Evolutionary conservation across 495 filamentous ascomycete genomes (phyloP), one percentile per base, ranked within the genome.

Genomic region (Penicillium pulvis): DNA sequence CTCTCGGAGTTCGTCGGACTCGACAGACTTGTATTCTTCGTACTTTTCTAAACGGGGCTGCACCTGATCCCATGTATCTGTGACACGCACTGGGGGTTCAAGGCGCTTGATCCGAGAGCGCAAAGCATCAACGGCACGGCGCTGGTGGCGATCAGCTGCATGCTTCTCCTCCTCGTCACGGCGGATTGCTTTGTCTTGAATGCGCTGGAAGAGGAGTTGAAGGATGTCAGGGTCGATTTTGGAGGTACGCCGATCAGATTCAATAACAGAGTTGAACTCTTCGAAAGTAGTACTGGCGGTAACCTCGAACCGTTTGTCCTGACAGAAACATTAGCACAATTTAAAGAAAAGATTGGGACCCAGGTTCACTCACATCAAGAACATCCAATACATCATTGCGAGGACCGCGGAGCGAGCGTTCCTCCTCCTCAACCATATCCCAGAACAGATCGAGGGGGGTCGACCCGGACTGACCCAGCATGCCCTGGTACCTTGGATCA

Each of bases 371-470:
- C 70, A 94, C 91, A 78, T 96, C 92, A 60, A 98, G 81, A 50
- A 95, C 91, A 70, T 98, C 94, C 49, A 93, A 79, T 4, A 95
- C 88, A 66, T 92, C 85, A 70, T 95, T 95, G 31, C 93, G 83
- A 48, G 87, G 88, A 49, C 83, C 83, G 43, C 95, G 87, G 16
- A 98, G 76, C 19, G 87, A 85, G 50, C 88, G 84, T 59, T 98
- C 92, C 73, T 97, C 92, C 71, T 97, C 93, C 69, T 97, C 93
- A 16, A 98, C 83, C 50, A 92, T 81, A 73, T 99, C 95, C 93
- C 95, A 97, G 75, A 98, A 96, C 9, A 99, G 78, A 57, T 99
- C 94, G 58, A 96, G 79, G n/a, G 93, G 90, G 5, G 85, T 90
- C 4, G 94, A 97, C 52, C 95, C 95, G 43, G 85, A 67, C 63